phyloP scores from a whole-genome alignment of 352 stramenopile genomes.

The Phytophthora melonis region DNA sequence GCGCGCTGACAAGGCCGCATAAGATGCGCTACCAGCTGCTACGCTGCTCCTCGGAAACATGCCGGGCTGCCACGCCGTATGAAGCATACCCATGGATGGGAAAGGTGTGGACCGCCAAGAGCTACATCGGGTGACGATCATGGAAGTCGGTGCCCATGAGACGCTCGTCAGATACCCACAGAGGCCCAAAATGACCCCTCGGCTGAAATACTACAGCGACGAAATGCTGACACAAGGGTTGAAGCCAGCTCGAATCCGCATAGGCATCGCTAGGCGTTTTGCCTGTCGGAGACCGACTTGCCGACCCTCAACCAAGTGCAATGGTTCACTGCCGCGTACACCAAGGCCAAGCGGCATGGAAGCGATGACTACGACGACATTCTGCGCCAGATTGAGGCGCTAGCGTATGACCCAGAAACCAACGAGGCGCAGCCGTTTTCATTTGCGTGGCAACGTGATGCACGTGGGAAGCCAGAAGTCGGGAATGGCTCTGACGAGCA shows the following conservation, averaged over 20 bases:
- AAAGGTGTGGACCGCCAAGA: constrained; percentile 4
- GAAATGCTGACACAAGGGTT: not conserved
- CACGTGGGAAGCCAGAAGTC: not conserved
- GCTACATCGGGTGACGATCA: not conserved
- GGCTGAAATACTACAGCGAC: not conserved
- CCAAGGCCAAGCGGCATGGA: not conserved
- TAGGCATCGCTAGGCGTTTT: not conserved
- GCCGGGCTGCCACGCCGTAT: not conserved
- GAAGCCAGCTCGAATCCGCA: not conserved
- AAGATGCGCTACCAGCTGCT: constrained; percentile 13
- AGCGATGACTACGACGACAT: constrained; percentile 1
- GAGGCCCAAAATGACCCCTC: not conserved
- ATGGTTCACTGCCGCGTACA: not conserved
- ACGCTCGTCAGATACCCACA: not conserved
- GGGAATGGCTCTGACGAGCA: not conserved
- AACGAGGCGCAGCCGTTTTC: constrained; percentile 12
- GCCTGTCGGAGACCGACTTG: not conserved
- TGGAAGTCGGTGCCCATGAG: not conserved
- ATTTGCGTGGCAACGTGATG: not conserved
- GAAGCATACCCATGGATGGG: not conserved
- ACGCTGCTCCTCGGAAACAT: not conserved
- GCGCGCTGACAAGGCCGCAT: no score
- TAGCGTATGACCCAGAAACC: no score
- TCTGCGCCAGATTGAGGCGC: not conserved
- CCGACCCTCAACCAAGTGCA: not conserved